Base-by-base conservation (phyloP, 352 stramenopile species). In the Phytophthora colocasiae region DNA sequence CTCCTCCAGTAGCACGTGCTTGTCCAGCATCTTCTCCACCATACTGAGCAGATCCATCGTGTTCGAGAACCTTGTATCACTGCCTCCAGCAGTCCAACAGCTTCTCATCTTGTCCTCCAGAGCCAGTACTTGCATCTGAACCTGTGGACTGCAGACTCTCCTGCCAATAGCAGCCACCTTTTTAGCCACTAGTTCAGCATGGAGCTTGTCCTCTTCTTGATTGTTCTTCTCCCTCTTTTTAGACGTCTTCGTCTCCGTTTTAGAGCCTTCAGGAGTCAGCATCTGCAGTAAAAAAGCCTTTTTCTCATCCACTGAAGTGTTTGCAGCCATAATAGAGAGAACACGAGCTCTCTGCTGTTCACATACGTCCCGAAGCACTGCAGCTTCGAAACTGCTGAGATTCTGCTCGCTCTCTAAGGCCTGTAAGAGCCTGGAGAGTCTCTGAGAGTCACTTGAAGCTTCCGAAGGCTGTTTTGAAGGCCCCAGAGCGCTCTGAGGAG, bases 1-100 rank as follows among this genome's bases (percentile, higher is more conserved):
- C 17, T 90, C 80, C 59, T 92, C 84, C 12, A 71, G 65, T 24
- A 92, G 68, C 34, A 69, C 75, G 47, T 87, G 84, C 57, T 85
- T 83, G 62, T 82, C 82, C 40, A 92, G 54, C 34, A 92, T 61
- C 43, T 53, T 69, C 68, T 90, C 81, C 6, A 90, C 58, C 10
- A 89, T 26, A 0, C 22, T 54, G 2, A 92, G 56, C 17, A 92
- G 58, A 63, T 92, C 75, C 63, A 87, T 77, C 8, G 77, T 68
- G 4, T 77, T 63, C n/a, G 53, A 54, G 8, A 78, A 72, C 7
- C 62, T 58, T 1, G 38, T 24, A 2, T 69, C 66, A 14, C 15
- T 19, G 22, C 27, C 19, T 39, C 50, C 3, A 22, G 22, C n/a
- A 4, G 14, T 47, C 29, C 65, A 66, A 7, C 43, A 56, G 2